These are phyloP conservation scores for Neurospora pannonica DNA, from an alignment of 495 filamentous ascomycete species.

Conservation along the genomic window DNA sequence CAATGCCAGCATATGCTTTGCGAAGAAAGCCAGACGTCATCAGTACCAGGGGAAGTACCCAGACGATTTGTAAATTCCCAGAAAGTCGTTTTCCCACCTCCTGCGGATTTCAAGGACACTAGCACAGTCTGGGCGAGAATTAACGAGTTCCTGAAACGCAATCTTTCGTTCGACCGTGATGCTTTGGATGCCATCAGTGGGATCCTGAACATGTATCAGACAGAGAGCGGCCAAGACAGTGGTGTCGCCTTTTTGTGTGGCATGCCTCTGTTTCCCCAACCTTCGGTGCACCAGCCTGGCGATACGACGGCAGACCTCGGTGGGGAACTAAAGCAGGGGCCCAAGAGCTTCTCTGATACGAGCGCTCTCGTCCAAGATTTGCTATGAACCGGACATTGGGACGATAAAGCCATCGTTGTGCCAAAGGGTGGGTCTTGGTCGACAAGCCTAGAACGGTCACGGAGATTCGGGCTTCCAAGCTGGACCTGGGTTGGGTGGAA, in stretches of 20 bases:
- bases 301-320: neutral
- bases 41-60: too few species aligned
- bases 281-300: neutral
- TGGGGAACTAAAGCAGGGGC: neutral
- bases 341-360: neutral
- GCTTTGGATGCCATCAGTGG: constrained; percentile 1
- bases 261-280: neutral
- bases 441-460: neutral
- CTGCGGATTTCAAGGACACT: neutral
- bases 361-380: neutral
- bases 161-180: neutral
- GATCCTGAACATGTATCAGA: neutral
- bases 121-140: neutral
- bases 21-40: neutral
- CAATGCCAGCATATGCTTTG: neutral
- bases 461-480: neutral
- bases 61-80: neutral
- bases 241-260: neutral
- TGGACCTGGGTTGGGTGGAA: neutral
- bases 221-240: neutral
- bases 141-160: neutral
- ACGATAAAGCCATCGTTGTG: neutral
- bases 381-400: neutral
- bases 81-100: neutral
- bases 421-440: neutral